A percentile compares a stretch with the other conserved stretches of the same genome.
These are phyloP conservation scores for Backusella macrospora DNA, from an alignment of 192 early-diverging fungal genomes.

Conservation along the genomic window DNA sequence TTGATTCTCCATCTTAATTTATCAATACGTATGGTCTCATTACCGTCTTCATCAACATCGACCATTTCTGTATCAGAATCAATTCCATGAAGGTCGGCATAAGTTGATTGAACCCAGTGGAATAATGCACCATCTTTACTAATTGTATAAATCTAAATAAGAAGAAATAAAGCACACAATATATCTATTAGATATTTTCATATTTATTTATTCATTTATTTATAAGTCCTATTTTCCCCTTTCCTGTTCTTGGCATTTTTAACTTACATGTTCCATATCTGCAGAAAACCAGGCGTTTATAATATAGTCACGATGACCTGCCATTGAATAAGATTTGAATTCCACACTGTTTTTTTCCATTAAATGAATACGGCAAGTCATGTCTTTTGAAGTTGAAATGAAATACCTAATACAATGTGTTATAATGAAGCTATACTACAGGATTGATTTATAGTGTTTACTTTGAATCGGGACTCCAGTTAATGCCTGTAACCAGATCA, in stretches of 20 bases:
- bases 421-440: not conserved
- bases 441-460: slow-evolving; percentile 39
- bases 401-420: slow-evolving; percentile 43
- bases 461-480: slow-evolving; percentile 87
- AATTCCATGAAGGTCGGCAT: slow-evolving; percentile 40
- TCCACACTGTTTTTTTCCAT: slow-evolving; percentile 66
- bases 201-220: not conserved
- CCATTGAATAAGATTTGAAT: slow-evolving; percentile 72
- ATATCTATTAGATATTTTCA: not conserved
- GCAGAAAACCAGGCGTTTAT: slow-evolving; percentile 83
- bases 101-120: slow-evolving; percentile 64
- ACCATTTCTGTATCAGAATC: slow-evolving; percentile 65
- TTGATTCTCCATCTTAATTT: slow-evolving; percentile 57
- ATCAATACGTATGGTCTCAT: slow-evolving; percentile 36
- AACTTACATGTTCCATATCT: slow-evolving; percentile 52
- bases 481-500: slow-evolving; percentile 82
- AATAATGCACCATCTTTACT: slow-evolving; percentile 89
- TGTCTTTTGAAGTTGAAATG: slow-evolving; percentile 71
- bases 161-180: not conserved
- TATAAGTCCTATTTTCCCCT: not conserved
- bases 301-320: slow-evolving; percentile 85
- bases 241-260: not conserved
- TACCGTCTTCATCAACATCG: slow-evolving; percentile 50
- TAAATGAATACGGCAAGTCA: slow-evolving; percentile 78
- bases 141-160: slow-evolving; percentile 74